phyloP scores from a whole-genome alignment of 495 filamentous ascomycete genomes.

The Chaetomium tenue region DNA sequence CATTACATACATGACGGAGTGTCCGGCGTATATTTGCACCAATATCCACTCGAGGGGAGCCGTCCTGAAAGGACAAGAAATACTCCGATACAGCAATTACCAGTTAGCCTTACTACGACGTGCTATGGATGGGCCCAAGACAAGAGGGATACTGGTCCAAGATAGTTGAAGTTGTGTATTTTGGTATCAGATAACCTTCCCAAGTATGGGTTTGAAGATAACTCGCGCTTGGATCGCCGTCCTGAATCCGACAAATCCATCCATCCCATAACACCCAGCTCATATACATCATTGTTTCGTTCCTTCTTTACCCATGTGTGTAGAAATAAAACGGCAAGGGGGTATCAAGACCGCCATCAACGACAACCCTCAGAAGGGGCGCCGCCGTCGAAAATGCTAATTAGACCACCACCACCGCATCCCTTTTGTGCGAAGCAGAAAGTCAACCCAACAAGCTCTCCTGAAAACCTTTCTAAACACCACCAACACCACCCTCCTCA shows the following conservation, averaged over 20 bases:
- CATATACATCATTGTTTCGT: slow-evolving; percentile 13
- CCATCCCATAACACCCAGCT: background rate
- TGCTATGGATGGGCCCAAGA: background rate
- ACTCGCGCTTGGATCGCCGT: background rate
- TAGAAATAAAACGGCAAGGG: background rate
- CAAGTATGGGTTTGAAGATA: background rate
- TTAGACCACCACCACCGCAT: background rate
- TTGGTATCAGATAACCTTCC: background rate
- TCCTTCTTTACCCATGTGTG: background rate
- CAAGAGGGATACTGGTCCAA: background rate
- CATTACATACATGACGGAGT: no score
- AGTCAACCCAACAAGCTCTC: background rate
- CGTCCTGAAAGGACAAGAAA: no score
- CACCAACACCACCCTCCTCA: slow-evolving; percentile 50
- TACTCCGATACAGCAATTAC: no score
- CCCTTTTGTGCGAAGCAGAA: background rate
- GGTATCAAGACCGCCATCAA: slow-evolving; percentile 4
- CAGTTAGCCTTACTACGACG: background rate
- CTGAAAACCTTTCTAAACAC: slow-evolving; percentile 28
- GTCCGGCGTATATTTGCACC: no score
- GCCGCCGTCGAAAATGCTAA: background rate
- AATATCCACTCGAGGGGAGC: no score
- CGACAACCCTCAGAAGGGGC: background rate
- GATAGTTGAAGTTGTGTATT: background rate
- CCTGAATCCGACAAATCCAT: background rate